Evolutionary conservation across 768 basidiomycete genomes (phyloP), one percentile per base, ranked within the genome.

Genomic region (Rubroboletus pulcherrimus): DNA sequence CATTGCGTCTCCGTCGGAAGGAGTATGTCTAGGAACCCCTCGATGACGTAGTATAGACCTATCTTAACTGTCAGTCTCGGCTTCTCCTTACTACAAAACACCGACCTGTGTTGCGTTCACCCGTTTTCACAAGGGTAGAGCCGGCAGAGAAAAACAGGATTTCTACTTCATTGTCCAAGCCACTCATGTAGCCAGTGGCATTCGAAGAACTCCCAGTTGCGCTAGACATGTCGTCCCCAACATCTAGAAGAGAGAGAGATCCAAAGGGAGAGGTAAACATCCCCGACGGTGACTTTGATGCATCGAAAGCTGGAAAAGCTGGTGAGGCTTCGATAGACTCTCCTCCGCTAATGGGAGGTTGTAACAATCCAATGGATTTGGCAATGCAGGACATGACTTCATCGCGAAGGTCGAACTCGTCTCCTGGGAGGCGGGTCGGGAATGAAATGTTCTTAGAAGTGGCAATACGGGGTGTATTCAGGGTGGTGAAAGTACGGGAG

Each of bases 301-400:
- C 67, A 56, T 73, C 81, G 63, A 66, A 71, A 3, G 87, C 80
- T 2, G 76, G 75, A 46, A 86, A 75, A 9, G 78, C 78, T 40
- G 90, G 89, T 0, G 88, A 89, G 3, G 81, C 79, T 58, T 87
- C 85, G 3, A 80, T 71, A 2, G 87, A 89, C 37, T 84, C 85
- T 44, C 74, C 77, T 40, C 81, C 84, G 53, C 86, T 89, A 19
- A 90, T 71, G 3, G 93, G 86, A 4, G 94, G 91, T 60, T 97
- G 95, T 24, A 92, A 75, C 12, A 99, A 78, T 4, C 97, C 97
- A 55, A 99, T 98, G 2, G 93, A 96, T 70, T 96, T 95, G 1
- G 96, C 94, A 57, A 99, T 95, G 70, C 93, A 96, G 1, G 90
- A 89, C 93, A 98, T 94, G 33, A 99, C 95, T 62, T 92, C 94